Evolutionary conservation across 768 basidiomycete genomes (phyloP), one percentile per base, ranked within the genome.

Genomic region (Rhodotorula kratochvilovae): DNA sequence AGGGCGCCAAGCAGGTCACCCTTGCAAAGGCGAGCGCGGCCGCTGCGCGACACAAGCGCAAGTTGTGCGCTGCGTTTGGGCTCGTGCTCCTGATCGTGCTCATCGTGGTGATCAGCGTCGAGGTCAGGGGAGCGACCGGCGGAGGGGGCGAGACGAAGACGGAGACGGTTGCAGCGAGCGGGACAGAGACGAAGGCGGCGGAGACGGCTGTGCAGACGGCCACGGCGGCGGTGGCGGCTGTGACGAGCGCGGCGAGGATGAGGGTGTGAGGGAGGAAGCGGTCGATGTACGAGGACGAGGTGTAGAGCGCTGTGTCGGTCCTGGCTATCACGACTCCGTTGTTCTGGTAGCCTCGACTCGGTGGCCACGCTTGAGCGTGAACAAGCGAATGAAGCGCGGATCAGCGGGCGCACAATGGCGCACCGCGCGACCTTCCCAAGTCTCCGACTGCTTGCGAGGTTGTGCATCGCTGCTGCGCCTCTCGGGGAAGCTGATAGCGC

Each of bases 21-120:
- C 29, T 36, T 11, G 65, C 70, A 6, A 35, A 31, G 3, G 21
- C 63, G 33, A 50, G 35, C 25, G 70, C 70, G 35, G 46, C 36
- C 31, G 70, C 66, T 0, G 51, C 70, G 36, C 42, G 70, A 19
- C 70, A 71, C 61, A 67, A 67, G 57, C 54, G 66, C 45, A 71
- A 71, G 62, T 33, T 71, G n/a, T 71, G 70, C 48, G 50, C 51
- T 1, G 70, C 48, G 43, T 36, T 71, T n/a, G 70, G 29, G 13
- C 33, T 71, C 27, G 61, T 71, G 2, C 17, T 61, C 17, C 45
- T 56, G 13, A 42, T 70, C 17, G 10, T 13, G 54, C 23, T 56
- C 5, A 12, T 50, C 25, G 48, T 50, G 1, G 48, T 50, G 17
- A 43, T 56, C 35, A 31, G 10, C 21, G 33, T 56, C 27, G 36